A percentile compares a stretch with the other conserved stretches of the same genome.
phyloP scores from a whole-genome alignment of 2,329 filamentous ascomycete genomes.

The Venturia pyrina region DNA sequence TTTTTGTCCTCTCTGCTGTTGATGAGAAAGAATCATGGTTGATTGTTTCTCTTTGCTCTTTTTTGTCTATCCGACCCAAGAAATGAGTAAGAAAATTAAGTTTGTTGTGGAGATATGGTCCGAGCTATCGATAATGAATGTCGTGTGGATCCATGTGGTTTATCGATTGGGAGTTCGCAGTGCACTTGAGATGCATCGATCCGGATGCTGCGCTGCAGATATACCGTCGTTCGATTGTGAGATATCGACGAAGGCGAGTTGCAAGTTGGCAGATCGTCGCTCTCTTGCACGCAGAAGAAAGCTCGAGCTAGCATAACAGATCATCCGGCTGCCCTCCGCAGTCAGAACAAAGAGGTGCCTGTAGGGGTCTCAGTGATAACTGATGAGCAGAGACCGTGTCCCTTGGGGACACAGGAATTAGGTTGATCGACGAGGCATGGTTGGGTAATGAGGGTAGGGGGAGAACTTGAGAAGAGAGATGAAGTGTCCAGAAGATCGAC shows the following conservation, averaged over 20 bases:
- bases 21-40: neutral
- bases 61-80: neutral
- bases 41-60: neutral
- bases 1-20: neutral
- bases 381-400: no score
- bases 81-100: neutral
- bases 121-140: neutral
- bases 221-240: no score
- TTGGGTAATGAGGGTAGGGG: neutral
- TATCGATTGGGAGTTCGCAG: neutral
- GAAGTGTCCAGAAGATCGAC: neutral
- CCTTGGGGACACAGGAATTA: neutral
- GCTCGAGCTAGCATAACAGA: no score
- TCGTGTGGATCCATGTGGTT: neutral
- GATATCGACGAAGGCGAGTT: no score
- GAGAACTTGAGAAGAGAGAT: neutral
- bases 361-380: no score
- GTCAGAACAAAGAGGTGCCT: no score
- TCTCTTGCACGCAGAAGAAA: no score
- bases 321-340: no score
- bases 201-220: no score
- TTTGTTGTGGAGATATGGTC: neutral
- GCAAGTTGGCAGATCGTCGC: no score
- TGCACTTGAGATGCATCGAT: neutral
- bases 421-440: neutral